Evolutionary conservation across 163 green algal genomes (phyloP), one percentile per base, ranked within the genome.

Genomic region (Volvox carteri): DNA sequence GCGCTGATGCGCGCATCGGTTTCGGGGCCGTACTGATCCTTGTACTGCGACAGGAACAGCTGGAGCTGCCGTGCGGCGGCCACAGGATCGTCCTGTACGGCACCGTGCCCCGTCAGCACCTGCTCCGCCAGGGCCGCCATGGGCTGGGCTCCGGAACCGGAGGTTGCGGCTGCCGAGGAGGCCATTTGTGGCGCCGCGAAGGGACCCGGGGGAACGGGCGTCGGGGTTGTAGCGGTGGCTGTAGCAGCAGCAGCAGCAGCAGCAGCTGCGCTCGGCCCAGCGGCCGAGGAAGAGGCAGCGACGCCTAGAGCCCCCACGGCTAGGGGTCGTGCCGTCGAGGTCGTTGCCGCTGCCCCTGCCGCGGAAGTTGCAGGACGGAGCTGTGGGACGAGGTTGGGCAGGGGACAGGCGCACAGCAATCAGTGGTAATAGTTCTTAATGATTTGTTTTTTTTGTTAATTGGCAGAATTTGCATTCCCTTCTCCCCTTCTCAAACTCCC

Each of bases 1-100:
- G 84, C 84, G 16, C 16, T 35, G 70, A 89, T 89, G 50, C 84
- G 84, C 19, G 39, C 84, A n/a, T 89, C 84, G 12, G 84, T 89
- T 50, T 89, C 68, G 16, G 84, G 39, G 46, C 70, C 84, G 41
- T 84, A 89, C 50, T 83, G 84, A 19, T 62, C 39, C 37, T n/a
- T 41, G 41, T 89, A 89, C 50, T 89, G 84, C 48, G 42, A 2
- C 52, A 89, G 84, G 39, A 89, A 89, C 4, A 35, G 11, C 84
- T 89, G 84, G 23, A 89, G 68, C 84, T 89, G 84, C 37, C 70
- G 23, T 23, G 84, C 84, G 0, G 84, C 84, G 1, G 50, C 84
- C 4, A 89, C 84, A 16, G 84, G 84, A 39, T 89, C 84, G 14
- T 89, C 52, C 28, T 83, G 67, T 60, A 52, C 67, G 35, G 48